phyloP scores from a whole-genome alignment of 192 early-diverging fungal species.

The Coemansia sp. region DNA sequence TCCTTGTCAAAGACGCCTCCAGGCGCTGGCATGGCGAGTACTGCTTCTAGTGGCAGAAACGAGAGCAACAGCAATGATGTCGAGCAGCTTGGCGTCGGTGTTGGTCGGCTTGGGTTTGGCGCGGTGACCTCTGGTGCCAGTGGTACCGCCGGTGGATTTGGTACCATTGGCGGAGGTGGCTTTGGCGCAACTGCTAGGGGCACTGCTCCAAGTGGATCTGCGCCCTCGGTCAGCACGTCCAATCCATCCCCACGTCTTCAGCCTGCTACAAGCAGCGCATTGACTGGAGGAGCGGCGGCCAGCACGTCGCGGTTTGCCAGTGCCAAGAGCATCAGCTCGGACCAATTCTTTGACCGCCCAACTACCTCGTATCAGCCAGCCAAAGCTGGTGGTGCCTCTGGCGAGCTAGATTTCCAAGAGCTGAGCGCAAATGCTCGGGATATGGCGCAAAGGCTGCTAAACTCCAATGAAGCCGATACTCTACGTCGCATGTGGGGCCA shows the following conservation, averaged over 20 bases:
- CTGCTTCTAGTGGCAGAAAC: not conserved
- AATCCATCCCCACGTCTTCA: not conserved
- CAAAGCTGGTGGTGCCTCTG: slow-evolving; percentile 73
- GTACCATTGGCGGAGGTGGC: slow-evolving; percentile 38
- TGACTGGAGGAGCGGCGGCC: not conserved
- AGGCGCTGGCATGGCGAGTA: not conserved
- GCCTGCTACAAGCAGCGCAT: not conserved
- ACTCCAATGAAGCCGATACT: slow-evolving; percentile 49
- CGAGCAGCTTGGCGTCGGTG: slow-evolving; percentile 66
- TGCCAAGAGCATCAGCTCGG: slow-evolving; percentile 63
- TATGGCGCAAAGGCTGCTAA: slow-evolving; percentile 54
- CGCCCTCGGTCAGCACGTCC: not conserved
- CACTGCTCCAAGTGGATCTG: slow-evolving; percentile 4
- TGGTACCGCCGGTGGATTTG: slow-evolving; percentile 15
- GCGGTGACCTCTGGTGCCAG: not conserved
- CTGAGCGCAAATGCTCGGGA: slow-evolving; percentile 54
- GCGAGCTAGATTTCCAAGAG: slow-evolving; percentile 59
- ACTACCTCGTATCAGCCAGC: slow-evolving; percentile 54
- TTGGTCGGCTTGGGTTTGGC: slow-evolving; percentile 67
- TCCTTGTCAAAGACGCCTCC: not conserved
- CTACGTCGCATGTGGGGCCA: slow-evolving; percentile 53
- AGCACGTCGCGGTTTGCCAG: slow-evolving; percentile 1
- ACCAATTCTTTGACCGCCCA: slow-evolving; percentile 87
- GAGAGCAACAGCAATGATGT: slow-evolving; percentile 4
- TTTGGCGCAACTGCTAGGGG: slow-evolving; percentile 53